phyloP scores from a whole-genome alignment of 164 flowering plant genomes.

The Sextonia rubra region DNA sequence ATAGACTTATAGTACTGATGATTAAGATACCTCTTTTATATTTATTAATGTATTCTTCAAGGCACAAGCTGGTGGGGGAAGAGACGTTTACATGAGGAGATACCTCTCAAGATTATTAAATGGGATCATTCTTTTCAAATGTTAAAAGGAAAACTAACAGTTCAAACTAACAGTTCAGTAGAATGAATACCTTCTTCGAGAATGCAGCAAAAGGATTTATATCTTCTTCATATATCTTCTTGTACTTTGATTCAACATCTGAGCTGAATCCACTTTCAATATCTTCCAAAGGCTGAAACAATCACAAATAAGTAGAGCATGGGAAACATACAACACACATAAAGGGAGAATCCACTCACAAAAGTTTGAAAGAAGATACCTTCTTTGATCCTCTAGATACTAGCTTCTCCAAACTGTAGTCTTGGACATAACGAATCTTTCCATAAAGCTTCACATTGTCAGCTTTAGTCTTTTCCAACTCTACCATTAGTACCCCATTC shows the following conservation, averaged over 20 bases:
- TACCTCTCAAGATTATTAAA: neutral
- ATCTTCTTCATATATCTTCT: slow-evolving; percentile 96
- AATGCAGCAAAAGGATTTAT: slow-evolving; percentile 99
- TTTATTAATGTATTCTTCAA: too few relatives aligned
- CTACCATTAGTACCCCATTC: slow-evolving; percentile 59
- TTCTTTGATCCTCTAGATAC: slow-evolving; percentile 94
- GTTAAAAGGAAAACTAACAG: neutral
- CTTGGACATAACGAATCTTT: slow-evolving; percentile 97
- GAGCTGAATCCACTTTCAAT: slow-evolving; percentile 93
- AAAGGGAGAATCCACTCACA: neutral
- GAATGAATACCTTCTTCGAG: slow-evolving; percentile 70
- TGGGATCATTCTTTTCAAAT: neutral
- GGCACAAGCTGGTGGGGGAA: neutral
- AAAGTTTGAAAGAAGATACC: slow-evolving; percentile 34
- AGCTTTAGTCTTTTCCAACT: slow-evolving; percentile 86
- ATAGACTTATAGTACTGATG: too few relatives aligned
- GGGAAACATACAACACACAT: neutral
- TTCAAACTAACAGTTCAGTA: neutral
- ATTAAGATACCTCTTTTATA: too few relatives aligned
- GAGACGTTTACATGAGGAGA: neutral
- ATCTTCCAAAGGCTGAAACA: slow-evolving; percentile 73
- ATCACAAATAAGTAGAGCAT: slow-evolving; percentile 1
- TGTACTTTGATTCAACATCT: slow-evolving; percentile 96
- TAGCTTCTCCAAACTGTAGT: slow-evolving; percentile 85
- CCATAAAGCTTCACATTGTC: slow-evolving; percentile 98